A percentile compares a stretch with the other conserved stretches of the same genome.
Conservation (phyloP, 257 asterid genomes). For the Ajuga chamaepitys region DNA sequence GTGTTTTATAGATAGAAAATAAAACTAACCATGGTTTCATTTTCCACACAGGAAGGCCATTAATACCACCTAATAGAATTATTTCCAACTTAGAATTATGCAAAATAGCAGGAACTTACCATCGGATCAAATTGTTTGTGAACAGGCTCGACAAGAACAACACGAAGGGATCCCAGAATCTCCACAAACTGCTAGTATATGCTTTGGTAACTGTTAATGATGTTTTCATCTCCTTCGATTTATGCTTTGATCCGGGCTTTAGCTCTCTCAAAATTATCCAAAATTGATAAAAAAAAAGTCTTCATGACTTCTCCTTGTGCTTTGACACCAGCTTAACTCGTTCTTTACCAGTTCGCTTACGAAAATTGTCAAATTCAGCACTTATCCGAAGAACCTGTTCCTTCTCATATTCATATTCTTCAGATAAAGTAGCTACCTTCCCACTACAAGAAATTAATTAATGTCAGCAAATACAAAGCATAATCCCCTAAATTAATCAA, state of each 20-base stretch:
- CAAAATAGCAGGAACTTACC: conserved; percentile 36
- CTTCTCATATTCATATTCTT: conserved; percentile 54
- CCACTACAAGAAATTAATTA: conserved; percentile 41
- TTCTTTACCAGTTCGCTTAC: conserved; percentile 72
- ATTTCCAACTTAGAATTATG: neutral
- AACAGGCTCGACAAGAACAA: conserved; percentile 51
- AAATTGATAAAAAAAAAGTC: conserved; percentile 54
- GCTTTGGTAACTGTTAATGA: conserved; percentile 63
- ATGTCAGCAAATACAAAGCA: too few species aligned
- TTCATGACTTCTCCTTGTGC: conserved; percentile 82
- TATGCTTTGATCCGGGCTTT: conserved; percentile 64
- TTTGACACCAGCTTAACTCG: conserved; percentile 54
- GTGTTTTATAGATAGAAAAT: too few species aligned
- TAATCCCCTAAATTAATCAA: too few species aligned
- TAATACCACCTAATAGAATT: neutral
- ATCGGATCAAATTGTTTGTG: conserved; percentile 72
- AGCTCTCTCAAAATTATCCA: conserved; percentile 89
- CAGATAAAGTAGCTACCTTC: conserved; percentile 42
- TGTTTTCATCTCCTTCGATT: conserved; percentile 76
- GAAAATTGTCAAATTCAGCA: conserved; percentile 80
- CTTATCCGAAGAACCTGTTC: conserved; percentile 65
- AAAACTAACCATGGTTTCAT: neutral
- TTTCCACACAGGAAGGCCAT: neutral
- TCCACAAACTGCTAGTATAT: conserved; percentile 77
- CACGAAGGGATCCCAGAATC: conserved; percentile 66